Evolutionary conservation across 352 stramenopile species (phyloP).

Genomic region (Phytophthora pini): DNA sequence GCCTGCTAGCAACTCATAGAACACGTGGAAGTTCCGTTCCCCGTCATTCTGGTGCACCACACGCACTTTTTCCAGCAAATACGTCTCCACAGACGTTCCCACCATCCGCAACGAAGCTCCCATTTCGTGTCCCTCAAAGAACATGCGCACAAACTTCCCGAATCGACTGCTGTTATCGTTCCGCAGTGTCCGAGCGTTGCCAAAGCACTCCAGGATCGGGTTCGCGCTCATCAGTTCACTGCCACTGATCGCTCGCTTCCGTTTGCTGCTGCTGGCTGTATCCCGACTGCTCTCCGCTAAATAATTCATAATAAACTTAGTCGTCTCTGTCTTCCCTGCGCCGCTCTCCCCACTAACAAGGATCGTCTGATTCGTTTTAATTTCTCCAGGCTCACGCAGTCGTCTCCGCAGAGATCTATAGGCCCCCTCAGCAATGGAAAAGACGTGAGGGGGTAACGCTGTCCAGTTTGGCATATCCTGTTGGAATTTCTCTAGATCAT

Average conservation of each 20-base stretch:
- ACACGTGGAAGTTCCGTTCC: constrained; percentile 86
- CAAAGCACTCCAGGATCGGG: constrained; percentile 88
- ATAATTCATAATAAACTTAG: constrained; percentile 91
- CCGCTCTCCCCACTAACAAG: constrained; percentile 96
- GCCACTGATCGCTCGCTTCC: constrained; percentile 48
- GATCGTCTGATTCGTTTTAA: constrained; percentile 92
- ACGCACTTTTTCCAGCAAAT: constrained; percentile 94
- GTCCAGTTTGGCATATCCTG: constrained; percentile 33
- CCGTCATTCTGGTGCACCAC: constrained; percentile 76
- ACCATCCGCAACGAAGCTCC: constrained; percentile 60
- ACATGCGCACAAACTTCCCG: constrained; percentile 90
- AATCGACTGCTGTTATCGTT: constrained; percentile 90
- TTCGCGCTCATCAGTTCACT: constrained; percentile 82
- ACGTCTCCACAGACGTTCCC: constrained; percentile 84
- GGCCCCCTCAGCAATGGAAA: constrained; percentile 75
- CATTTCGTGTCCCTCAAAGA: constrained; percentile 59
- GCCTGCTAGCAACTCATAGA: constrained; percentile 79
- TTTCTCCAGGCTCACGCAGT: constrained; percentile 55
- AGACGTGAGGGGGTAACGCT: constrained; percentile 78
- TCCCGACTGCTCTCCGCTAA: constrained; percentile 41
- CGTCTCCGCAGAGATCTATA: constrained; percentile 62
- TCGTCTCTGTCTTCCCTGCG: constrained; percentile 96
- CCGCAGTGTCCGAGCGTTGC: constrained; percentile 76
- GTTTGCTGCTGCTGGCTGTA: constrained; percentile 14
- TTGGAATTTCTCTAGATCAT: constrained; percentile 55